Percentiles rank a stretch among this genome's conserved stretches.
Conservation (phyloP, 805 yeast species). For the Candida oleophila region DNA sequence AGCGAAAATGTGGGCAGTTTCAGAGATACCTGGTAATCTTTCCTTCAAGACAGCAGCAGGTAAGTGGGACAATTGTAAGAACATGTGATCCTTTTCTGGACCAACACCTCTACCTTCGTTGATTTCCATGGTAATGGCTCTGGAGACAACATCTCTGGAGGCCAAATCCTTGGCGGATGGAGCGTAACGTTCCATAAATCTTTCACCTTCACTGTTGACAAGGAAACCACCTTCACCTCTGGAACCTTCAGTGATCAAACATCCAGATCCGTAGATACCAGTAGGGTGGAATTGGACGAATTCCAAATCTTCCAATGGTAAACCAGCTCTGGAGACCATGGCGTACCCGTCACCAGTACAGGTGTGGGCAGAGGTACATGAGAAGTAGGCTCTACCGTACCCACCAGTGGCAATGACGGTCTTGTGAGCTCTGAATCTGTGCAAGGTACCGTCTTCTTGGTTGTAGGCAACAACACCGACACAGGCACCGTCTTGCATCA, state of each 20-base stretch:
- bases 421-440: constrained; percentile 95
- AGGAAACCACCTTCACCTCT: constrained; percentile 99
- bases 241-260: constrained; percentile 98
- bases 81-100: constrained; percentile 92
- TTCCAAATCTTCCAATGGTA: constrained; percentile 96
- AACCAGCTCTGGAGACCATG: constrained; percentile 97
- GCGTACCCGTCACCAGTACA: constrained; percentile 99
- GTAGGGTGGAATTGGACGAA: constrained; percentile 99
- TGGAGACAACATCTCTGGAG: constrained; percentile 95
- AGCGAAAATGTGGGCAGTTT: constrained; percentile 96
- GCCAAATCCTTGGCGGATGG: constrained; percentile 99
- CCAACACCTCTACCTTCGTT: constrained; percentile 99
- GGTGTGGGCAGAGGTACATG: constrained; percentile 98
- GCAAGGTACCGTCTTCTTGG: constrained; percentile 98
- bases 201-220: constrained; percentile 95
- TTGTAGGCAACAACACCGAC: constrained; percentile 97
- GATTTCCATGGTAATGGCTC: constrained; percentile 98
- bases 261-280: constrained; percentile 98
- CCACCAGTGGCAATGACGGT: constrained; percentile 99
- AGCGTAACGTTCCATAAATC: constrained; percentile 99
- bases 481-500: constrained; percentile 94
- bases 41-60: constrained; percentile 90
- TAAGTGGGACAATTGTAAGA: constrained; percentile 87
- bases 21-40: constrained; percentile 98
- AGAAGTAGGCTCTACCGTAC: constrained; percentile 96